Base-by-base conservation (phyloP, 192 early-diverging fungal genomes). In the Spizellomyces punctatus region DNA sequence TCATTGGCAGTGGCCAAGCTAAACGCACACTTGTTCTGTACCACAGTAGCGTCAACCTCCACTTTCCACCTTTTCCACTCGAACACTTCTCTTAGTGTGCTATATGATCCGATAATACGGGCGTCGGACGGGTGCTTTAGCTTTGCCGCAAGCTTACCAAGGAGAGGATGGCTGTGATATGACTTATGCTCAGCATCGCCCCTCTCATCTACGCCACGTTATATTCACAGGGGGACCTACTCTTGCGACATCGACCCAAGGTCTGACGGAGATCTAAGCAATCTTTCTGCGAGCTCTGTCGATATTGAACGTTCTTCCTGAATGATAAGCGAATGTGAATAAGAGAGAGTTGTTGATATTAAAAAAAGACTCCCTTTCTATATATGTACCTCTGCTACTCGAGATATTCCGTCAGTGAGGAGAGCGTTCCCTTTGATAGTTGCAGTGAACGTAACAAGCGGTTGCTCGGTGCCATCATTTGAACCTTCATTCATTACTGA, bases 371-470 rank as follows among this genome's bases (percentile, higher is more conserved):
- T 22, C 54, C n/a, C 22, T 22, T 56, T 0, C 54, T n/a, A 56
- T n/a, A 56, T 5, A 19, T 6, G 22, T 22, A 56, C 54, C 54
- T 56, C 54, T 56, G n/a, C 54, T n/a, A 56, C 54, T 42, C 14
- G 17, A 17, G 59, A 61, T 41, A 61, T 9, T 0, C 59, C 16
- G 59, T 27, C 14, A 17, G 17, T 41, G 22, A 16, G 16, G 21
- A 61, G 14, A 41, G 59, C 17, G 42, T 61, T 16, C 21, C 36
- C 59, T 61, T 61, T 41, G 59, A 61, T 61, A 6, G 59, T 41
- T 5, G 17, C 36, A 19, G 17, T 61, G 42, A 41, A 36, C 0
- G 27, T 3, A 36, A 36, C 27, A 36, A 36, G 27, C 27, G 27
- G 27, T 36, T 36, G 27, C 3, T 36, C 1, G 3, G 27, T 36